A percentile compares a stretch with the other conserved stretches of the same genome.
Conservation (phyloP, 2,329 filamentous ascomycete species). For the Penicillium paneum region DNA sequence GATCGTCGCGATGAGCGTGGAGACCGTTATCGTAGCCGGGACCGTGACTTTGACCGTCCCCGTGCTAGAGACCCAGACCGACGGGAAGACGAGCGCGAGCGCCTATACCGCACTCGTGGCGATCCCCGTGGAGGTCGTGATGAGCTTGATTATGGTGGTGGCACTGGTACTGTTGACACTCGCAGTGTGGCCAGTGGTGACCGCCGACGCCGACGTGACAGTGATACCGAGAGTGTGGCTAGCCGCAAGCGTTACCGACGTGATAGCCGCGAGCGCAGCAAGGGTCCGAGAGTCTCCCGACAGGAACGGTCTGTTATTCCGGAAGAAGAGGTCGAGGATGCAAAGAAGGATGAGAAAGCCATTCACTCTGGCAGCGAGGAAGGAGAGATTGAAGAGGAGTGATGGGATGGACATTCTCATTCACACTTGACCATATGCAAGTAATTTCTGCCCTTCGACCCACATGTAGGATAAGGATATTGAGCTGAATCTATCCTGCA, state of each 20-base stretch:
- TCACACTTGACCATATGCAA: slow-evolving; percentile 1
- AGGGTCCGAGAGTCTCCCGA: slow-evolving; percentile 51
- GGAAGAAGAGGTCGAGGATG: slow-evolving; percentile 32
- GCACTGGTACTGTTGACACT: slow-evolving; percentile 49
- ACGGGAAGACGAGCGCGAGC: slow-evolving; percentile 85
- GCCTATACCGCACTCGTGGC: slow-evolving; percentile 75
- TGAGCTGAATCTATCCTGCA: slow-evolving; percentile 1
- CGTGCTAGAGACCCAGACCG: slow-evolving; percentile 41
- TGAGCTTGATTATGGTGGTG: slow-evolving; percentile 86
- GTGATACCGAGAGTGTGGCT: slow-evolving; percentile 63
- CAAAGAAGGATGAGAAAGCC: slow-evolving; percentile 45
- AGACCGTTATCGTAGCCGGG: slow-evolving; percentile 40
- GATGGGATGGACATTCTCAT: background rate
- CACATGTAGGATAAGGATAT: slow-evolving; percentile 7
- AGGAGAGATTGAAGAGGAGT: slow-evolving; percentile 77
- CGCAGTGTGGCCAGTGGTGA: slow-evolving; percentile 58
- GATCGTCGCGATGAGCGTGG: slow-evolving; percentile 40
- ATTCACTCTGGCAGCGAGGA: slow-evolving; percentile 90
- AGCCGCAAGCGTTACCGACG: slow-evolving; percentile 58
- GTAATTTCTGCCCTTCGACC: background rate
- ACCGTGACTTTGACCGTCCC: slow-evolving; percentile 39
- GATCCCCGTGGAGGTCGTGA: slow-evolving; percentile 77
- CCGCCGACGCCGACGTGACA: slow-evolving; percentile 74
- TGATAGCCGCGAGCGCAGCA: slow-evolving; percentile 40
- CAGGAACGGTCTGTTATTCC: slow-evolving; percentile 41